Conservation (phyloP, 2,329 filamentous ascomycete genomes). For the Alternaria conjuncta region DNA sequence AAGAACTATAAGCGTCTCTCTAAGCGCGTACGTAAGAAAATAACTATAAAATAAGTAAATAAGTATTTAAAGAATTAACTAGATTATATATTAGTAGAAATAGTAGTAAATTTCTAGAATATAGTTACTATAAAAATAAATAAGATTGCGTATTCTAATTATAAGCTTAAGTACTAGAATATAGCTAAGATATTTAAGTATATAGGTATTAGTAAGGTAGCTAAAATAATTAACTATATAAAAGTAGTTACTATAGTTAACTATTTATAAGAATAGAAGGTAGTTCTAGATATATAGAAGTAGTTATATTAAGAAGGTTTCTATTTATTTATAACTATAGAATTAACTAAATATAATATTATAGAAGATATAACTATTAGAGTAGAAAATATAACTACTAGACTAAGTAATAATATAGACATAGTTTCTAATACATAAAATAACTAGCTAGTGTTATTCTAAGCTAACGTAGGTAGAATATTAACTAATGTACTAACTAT, state of each 20-base stretch:
- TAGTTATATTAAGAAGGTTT: not conserved
- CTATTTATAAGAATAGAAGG: not conserved
- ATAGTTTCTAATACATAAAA: too few relatives aligned
- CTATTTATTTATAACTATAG: too few relatives aligned
- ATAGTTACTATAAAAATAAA: not conserved
- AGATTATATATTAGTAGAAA: not conserved
- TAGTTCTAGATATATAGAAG: not conserved
- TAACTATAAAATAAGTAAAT: not conserved
- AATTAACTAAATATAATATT: too few relatives aligned
- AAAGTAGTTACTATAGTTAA: not conserved
- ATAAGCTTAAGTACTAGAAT: not conserved
- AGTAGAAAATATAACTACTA: too few relatives aligned
- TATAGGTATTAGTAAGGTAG: not conserved
- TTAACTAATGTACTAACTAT: too few relatives aligned
- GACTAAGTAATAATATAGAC: too few relatives aligned
- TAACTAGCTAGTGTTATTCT: too few relatives aligned
- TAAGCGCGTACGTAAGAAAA: not conserved
- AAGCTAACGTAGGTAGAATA: too few relatives aligned
- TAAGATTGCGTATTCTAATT: not conserved
- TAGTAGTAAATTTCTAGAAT: not conserved
- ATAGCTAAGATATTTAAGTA: not conserved
- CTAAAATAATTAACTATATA: not conserved
- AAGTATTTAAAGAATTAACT: not conserved
- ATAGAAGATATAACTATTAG: too few relatives aligned
- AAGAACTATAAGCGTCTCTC: not conserved